phyloP scores from a whole-genome alignment of 805 yeast species.

The Diddensiella santjacobensis region DNA sequence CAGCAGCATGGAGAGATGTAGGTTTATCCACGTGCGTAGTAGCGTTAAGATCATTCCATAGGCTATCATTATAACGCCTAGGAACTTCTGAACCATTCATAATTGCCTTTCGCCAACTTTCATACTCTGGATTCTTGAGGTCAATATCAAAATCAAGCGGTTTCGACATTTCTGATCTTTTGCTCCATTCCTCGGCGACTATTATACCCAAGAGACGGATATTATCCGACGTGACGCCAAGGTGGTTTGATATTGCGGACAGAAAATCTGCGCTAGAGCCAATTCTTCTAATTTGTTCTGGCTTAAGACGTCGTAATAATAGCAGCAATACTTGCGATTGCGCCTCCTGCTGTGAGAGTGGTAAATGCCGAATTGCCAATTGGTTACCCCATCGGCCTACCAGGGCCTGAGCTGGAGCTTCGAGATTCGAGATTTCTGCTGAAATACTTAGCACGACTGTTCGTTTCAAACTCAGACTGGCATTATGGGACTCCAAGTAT shows the following conservation, averaged over 20 bases:
- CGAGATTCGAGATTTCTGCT: not conserved
- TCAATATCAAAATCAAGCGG: constrained; percentile 30
- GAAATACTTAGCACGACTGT: constrained; percentile 19
- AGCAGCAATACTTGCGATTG: constrained; percentile 48
- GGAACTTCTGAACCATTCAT: constrained; percentile 4
- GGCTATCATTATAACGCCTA: not conserved
- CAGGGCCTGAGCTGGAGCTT: constrained; percentile 10
- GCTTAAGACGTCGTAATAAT: constrained; percentile 11
- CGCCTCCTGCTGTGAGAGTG: constrained; percentile 43
- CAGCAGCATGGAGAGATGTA: not conserved
- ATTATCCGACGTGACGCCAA: constrained; percentile 15
- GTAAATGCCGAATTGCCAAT: constrained; percentile 37
- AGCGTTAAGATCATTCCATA: constrained; percentile 6
- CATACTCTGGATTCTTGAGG: constrained; percentile 11
- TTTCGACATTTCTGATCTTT: constrained; percentile 22
- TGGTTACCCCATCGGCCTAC: constrained; percentile 38
- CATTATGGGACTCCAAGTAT: constrained; percentile 3
- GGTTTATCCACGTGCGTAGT: not conserved
- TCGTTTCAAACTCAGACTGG: constrained; percentile 15
- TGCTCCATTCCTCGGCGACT: constrained; percentile 22
- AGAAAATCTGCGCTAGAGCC: constrained; percentile 21
- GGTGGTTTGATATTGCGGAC: constrained; percentile 20
- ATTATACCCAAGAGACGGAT: constrained; percentile 24
- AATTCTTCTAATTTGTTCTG: not conserved
- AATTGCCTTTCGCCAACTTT: constrained; percentile 11